Percentiles rank a stretch among this genome's conserved stretches.
These are phyloP conservation scores for Kodamaea alishanica DNA, from an alignment of 1,139 yeast genomes.

Conservation along the genomic window DNA sequence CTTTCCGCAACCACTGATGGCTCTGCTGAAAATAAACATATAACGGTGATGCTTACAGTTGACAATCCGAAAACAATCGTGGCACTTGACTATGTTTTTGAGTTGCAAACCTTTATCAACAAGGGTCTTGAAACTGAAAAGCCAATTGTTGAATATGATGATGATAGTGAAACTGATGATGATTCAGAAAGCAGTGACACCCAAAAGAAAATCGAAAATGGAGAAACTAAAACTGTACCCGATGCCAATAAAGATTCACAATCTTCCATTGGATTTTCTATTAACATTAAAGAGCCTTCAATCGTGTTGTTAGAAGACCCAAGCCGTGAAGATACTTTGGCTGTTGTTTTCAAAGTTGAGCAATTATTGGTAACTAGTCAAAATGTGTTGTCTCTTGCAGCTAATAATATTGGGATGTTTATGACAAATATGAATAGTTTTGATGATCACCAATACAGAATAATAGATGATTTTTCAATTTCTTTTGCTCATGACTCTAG, in stretches of 20 bases:
- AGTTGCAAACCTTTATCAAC: constrained; percentile 61
- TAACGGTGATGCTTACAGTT: constrained; percentile 57
- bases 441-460: constrained; percentile 58
- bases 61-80: constrained; percentile 79
- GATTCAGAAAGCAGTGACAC: constrained; percentile 5
- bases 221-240: background rate
- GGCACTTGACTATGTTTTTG: constrained; percentile 83
- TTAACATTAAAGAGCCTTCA: constrained; percentile 77
- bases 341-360: constrained; percentile 84
- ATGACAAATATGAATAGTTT: constrained; percentile 69
- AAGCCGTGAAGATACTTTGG: constrained; percentile 65
- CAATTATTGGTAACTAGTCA: constrained; percentile 73
- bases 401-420: constrained; percentile 83
- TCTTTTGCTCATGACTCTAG: constrained; percentile 71
- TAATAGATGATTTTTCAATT: constrained; percentile 85
- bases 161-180: constrained; percentile 11
- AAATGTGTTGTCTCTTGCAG: constrained; percentile 60
- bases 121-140: constrained; percentile 33
- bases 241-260: background rate
- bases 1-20: constrained; percentile 49
- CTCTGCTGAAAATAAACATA: constrained; percentile 35
- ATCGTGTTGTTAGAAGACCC: constrained; percentile 81
- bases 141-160: constrained; percentile 17
- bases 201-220: constrained; percentile 10
- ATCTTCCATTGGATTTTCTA: constrained; percentile 46